phyloP scores from a whole-genome alignment of 73 alveolate species.

The Paramecium primaurelia region DNA sequence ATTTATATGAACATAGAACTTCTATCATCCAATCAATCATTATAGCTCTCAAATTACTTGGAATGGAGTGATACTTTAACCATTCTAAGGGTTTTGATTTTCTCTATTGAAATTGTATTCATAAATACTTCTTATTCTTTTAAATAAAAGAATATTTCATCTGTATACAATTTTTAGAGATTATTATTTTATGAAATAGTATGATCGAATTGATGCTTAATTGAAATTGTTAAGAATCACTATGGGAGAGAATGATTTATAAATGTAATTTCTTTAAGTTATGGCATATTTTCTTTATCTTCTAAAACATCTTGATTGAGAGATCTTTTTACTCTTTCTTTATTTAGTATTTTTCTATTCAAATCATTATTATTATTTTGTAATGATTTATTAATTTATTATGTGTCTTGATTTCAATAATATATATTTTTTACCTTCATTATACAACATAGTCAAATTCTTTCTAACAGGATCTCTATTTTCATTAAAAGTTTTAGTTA shows the following conservation, averaged over 20 bases:
- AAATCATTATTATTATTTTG: not conserved
- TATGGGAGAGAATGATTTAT: not conserved
- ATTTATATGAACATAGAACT: constrained; percentile 78
- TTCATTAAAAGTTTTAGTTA: not conserved
- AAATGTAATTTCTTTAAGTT: not conserved
- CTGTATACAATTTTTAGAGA: not conserved
- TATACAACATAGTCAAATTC: not conserved
- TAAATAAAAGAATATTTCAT: not conserved
- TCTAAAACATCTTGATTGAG: not conserved
- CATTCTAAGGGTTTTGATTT: constrained; percentile 13
- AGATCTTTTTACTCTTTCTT: not conserved
- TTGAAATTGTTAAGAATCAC: not conserved
- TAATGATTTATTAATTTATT: not conserved
- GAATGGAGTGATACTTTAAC: constrained; percentile 64
- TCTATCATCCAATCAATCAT: constrained; percentile 98
- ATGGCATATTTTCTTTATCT: not conserved
- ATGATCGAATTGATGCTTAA: not conserved
- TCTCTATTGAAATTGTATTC: not conserved
- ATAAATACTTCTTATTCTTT: constrained; percentile 8
- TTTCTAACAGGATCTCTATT: not conserved
- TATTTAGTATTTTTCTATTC: not conserved
- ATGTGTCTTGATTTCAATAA: not conserved
- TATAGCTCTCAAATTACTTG: constrained; percentile 78
- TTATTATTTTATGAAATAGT: not conserved
- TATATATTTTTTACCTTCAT: not conserved